Percentiles rank a stretch among this genome's conserved stretches.
Conservation (phyloP, 371 early-diverging fungal species). For the Mortierella polycephala region DNA sequence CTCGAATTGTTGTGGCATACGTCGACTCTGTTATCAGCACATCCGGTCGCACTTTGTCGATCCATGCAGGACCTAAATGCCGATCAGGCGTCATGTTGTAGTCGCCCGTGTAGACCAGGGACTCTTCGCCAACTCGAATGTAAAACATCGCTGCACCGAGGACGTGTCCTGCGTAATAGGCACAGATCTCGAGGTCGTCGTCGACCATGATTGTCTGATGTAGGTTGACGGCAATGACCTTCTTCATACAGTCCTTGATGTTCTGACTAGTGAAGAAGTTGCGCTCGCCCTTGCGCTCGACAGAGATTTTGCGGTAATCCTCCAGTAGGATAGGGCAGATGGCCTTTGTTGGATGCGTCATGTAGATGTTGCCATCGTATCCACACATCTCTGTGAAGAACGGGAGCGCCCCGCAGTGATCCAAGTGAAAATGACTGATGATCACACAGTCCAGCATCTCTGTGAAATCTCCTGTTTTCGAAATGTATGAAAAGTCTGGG, state of each 20-base stretch:
- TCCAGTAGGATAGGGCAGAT: conserved; percentile 93
- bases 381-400: conserved; percentile 96
- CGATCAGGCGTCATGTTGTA: conserved; percentile 98
- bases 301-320: conserved; percentile 91
- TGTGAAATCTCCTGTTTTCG: conserved; percentile 85
- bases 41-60: conserved; percentile 89
- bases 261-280: conserved; percentile 88
- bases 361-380: conserved; percentile 95
- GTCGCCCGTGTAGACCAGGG: conserved; percentile 97
- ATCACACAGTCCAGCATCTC: conserved; percentile 91
- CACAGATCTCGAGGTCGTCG: conserved; percentile 85
- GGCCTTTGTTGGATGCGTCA: conserved; percentile 97
- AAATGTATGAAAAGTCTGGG: conserved; percentile 97
- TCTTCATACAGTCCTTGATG: conserved; percentile 90
- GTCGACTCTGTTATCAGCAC: conserved; percentile 97
- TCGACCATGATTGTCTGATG: conserved; percentile 90
- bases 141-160: conserved; percentile 99
- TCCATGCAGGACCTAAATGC: conserved; percentile 95
- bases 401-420: conserved; percentile 97
- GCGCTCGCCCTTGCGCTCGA: conserved; percentile 87
- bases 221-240: conserved; percentile 89
- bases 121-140: conserved; percentile 80
- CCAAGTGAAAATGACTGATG: conserved; percentile 97
- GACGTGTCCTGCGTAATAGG: conserved; percentile 98
- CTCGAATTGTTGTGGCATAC: conserved; percentile 95